Conservation (phyloP, 2,329 filamentous ascomycete genomes). For the Pseudonectria buxi region DNA sequence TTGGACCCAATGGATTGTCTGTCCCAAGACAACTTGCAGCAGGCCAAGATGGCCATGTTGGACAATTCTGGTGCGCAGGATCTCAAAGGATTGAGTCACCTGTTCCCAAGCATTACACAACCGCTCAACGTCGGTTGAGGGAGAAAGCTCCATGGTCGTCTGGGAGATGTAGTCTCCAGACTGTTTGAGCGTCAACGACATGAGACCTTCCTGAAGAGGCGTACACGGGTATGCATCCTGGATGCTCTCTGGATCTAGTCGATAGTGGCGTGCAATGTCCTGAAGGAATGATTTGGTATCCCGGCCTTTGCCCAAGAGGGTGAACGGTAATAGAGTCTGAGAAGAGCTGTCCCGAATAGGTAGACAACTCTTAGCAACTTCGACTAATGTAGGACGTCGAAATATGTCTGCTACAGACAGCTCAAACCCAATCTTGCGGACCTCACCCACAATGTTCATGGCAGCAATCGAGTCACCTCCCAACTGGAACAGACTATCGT, state of each 20-base stretch:
- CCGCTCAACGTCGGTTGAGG: constrained; percentile 3
- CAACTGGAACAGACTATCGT: constrained; percentile 42
- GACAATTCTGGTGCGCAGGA: constrained; percentile 11
- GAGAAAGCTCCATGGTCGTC: too few relatives aligned
- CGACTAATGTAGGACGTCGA: constrained; percentile 2
- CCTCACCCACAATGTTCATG: constrained; percentile 18
- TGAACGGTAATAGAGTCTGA: neutral
- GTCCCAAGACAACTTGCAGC: constrained; percentile 5
- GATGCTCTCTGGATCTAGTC: neutral
- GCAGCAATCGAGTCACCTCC: constrained; percentile 43
- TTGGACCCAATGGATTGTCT: constrained; percentile 3
- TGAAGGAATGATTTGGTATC: neutral
- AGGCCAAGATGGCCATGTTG: constrained; percentile 2
- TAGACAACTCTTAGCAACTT: neutral
- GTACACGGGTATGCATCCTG: constrained; percentile 9
- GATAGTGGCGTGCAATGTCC: neutral
- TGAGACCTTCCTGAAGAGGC: constrained; percentile 11
- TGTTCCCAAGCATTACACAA: constrained; percentile 10
- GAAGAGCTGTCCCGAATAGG: too few relatives aligned
- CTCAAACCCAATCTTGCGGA: constrained; percentile 1
- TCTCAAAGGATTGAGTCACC: neutral
- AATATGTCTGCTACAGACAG: constrained; percentile 6
- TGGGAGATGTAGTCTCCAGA: too few relatives aligned
- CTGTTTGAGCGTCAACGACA: neutral
- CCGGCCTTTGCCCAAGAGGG: neutral